These are phyloP conservation scores for Glutinoglossum americanum DNA, from an alignment of 495 filamentous ascomycete species.

Conservation along the genomic window DNA sequence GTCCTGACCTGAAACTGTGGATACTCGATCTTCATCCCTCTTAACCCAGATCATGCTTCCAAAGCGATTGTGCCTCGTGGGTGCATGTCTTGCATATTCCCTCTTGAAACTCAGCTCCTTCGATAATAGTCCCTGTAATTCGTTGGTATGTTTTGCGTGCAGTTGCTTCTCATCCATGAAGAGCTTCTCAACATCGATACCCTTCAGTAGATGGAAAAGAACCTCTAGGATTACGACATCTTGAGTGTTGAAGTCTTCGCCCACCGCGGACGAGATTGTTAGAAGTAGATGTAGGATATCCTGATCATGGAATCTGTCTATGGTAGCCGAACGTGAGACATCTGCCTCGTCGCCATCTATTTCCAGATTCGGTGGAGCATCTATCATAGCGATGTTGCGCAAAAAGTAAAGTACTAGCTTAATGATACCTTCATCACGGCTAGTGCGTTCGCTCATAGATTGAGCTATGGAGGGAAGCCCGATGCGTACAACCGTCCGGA, in stretches of 20 bases:
- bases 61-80: constrained; percentile 81
- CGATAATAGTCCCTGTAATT: constrained; percentile 48
- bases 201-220: constrained; percentile 78
- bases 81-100: constrained; percentile 55
- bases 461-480: constrained; percentile 76
- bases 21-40: constrained; percentile 50
- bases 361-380: constrained; percentile 35
- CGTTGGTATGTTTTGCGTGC: constrained; percentile 40
- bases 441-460: constrained; percentile 48
- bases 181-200: constrained; percentile 63
- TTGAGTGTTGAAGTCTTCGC: constrained; percentile 74
- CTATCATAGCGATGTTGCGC: constrained; percentile 71
- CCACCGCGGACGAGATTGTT: constrained; percentile 74
- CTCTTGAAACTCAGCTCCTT: constrained; percentile 66
- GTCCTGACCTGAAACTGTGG: constrained; percentile 74
- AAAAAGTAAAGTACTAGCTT: constrained; percentile 76
- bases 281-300: constrained; percentile 72
- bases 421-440: constrained; percentile 80
- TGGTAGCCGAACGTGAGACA: constrained; percentile 66
- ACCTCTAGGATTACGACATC: constrained; percentile 75
- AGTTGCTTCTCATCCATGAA: constrained; percentile 64
- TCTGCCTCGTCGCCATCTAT: constrained; percentile 65
- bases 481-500: constrained; percentile 56
- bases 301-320: constrained; percentile 72
- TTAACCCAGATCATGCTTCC: constrained; percentile 97